Evolutionary conservation across 331 rosid species (phyloP).

Genomic region (Pyrus hybrid): DNA sequence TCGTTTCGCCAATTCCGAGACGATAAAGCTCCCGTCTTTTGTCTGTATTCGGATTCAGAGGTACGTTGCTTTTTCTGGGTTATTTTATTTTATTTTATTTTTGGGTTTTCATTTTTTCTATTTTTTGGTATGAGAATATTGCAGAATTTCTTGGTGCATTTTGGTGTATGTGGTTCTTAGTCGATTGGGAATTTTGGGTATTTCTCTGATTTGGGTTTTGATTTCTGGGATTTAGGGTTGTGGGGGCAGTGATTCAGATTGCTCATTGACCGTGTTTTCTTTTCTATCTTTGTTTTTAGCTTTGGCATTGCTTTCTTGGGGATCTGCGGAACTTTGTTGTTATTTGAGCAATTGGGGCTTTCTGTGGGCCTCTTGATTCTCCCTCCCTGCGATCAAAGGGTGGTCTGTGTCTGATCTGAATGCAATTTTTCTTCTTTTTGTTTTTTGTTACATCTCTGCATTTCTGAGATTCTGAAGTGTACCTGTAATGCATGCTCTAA

Average conservation of each 20-base stretch:
- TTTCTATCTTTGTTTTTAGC: conserved; percentile 5
- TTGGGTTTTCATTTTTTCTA: not conserved
- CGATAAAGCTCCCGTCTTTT: conserved; percentile 15
- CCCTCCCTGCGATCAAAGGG: not conserved
- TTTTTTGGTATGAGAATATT: not conserved
- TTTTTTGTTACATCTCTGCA: not conserved
- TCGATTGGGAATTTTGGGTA: not conserved
- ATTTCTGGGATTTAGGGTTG: not conserved
- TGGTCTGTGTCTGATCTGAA: not conserved
- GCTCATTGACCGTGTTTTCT: not conserved
- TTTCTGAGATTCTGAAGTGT: not conserved
- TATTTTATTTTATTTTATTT: too few relatives aligned
- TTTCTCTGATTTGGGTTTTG: not conserved
- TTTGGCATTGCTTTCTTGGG: conserved; percentile 28
- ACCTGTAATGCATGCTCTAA: not conserved
- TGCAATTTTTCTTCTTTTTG: not conserved
- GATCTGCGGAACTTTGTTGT: conserved; percentile 7
- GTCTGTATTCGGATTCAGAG: conserved; percentile 2
- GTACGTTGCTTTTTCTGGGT: not conserved
- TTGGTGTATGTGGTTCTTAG: conserved; percentile 4
- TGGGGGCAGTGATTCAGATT: conserved; percentile 8
- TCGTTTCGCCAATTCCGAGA: conserved; percentile 32
- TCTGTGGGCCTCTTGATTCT: not conserved
- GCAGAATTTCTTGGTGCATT: not conserved
- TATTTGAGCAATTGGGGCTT: not conserved